phyloP scores from a whole-genome alignment of 768 basidiomycete species.

The Phaffia australis region DNA sequence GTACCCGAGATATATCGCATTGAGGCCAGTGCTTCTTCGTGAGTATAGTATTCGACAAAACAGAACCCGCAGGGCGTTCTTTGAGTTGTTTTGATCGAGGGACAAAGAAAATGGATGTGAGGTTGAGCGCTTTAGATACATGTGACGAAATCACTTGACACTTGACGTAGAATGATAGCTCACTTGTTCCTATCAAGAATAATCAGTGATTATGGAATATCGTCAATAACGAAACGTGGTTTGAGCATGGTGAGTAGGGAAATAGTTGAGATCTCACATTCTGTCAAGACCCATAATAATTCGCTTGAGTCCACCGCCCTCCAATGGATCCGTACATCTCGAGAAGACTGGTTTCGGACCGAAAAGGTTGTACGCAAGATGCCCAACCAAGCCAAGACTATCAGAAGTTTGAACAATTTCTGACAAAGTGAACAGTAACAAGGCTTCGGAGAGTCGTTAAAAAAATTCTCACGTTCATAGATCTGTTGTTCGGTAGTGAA shows the following conservation, averaged over 20 bases:
- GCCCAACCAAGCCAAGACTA: not conserved
- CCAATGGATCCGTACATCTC: slow-evolving; percentile 15
- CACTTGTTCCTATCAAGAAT: not conserved
- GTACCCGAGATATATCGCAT: slow-evolving; percentile 95
- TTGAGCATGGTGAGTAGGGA: not conserved
- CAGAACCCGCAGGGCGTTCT: slow-evolving; percentile 41
- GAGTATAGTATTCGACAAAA: slow-evolving; percentile 64
- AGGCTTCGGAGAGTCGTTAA: not conserved
- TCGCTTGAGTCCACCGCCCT: slow-evolving; percentile 71
- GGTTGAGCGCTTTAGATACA: not conserved
- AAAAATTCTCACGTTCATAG: slow-evolving; percentile 47
- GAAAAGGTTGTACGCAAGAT: not conserved
- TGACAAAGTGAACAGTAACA: not conserved
- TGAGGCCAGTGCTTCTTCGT: slow-evolving; percentile 80
- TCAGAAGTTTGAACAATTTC: not conserved
- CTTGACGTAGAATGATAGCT: not conserved
- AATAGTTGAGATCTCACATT: slow-evolving; percentile 3
- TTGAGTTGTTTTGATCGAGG: not conserved
- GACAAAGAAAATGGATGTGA: not conserved
- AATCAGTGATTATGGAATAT: not conserved
- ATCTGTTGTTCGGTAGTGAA: slow-evolving; percentile 95
- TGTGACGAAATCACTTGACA: not conserved
- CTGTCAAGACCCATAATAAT: slow-evolving; percentile 85
- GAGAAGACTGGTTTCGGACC: slow-evolving; percentile 16
- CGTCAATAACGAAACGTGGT: slow-evolving; percentile 1